Evolutionary conservation across 805 yeast species (phyloP), one percentile per base, ranked within the genome.

Genomic region (Candida quercuum): DNA sequence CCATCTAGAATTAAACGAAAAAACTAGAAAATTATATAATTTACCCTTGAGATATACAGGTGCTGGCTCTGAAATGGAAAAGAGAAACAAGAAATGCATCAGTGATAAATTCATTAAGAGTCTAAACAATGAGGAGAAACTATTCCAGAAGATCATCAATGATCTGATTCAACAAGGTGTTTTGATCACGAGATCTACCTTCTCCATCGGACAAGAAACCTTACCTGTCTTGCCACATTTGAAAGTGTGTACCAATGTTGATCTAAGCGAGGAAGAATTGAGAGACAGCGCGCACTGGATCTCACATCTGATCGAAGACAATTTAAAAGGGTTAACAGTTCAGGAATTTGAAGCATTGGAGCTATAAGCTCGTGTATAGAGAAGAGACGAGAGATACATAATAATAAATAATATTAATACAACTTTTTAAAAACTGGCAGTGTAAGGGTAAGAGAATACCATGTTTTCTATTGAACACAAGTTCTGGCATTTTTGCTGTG

Each of bases 71-170:
- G 46, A 42, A 32, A 46, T 54, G 40, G 53, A 43, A 28, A 33
- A 30, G 23, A 38, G 42, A 16, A 63, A 64, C 39, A 58, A 60
- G 37, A 59, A 53, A 34, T 53, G 63, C 32, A 36, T 48, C 16
- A 48, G 61, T 16, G 55, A 58, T 27, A 60, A 59, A 40, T 52
- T 57, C 40, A 48, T 63, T 32, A 63, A 63, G 21, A 51, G 54
- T 23, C 60, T 61, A 43, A 67, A 63, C 45, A 45, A 57, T 25
- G 91, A 81, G 55, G 75, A 73, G 40, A 71, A 63, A 46, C 61
- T 85, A 35, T 61, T 91, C 39, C 94, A 86, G 59, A 63, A 63
- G 36, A 72, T 89, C 18, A 76, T 86, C 22, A 81, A 83, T 49
- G 58, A 59, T 17, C 65, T 77, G 9, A 67, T 84, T 38, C 52